A percentile compares a stretch with the other conserved stretches of the same genome.
Conservation (phyloP, 2,329 filamentous ascomycete species). For the Sporothrix inflata region DNA sequence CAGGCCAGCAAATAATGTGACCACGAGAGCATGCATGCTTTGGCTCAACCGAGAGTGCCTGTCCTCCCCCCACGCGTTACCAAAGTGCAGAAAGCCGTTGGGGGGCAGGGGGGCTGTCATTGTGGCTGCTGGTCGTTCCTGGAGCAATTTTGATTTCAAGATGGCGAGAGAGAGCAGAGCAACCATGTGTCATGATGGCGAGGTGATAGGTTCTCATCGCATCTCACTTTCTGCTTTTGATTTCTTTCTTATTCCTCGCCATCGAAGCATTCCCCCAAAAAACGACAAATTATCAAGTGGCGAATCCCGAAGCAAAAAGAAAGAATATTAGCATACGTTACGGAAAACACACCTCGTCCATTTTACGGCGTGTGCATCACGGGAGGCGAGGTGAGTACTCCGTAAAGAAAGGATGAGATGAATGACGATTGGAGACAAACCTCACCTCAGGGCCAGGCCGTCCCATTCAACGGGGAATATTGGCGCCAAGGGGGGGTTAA, state of each 20-base stretch:
- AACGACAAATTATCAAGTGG: not conserved
- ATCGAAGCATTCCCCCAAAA: too few species aligned
- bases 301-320: not conserved
- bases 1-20: constrained; percentile 9
- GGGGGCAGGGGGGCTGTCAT: not conserved
- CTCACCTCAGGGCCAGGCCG: too few species aligned
- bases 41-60: not conserved
- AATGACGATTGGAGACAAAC: too few species aligned
- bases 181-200: not conserved
- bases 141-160: not conserved
- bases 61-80: not conserved
- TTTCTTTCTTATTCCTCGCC: not conserved
- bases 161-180: not conserved
- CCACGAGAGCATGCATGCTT: not conserved
- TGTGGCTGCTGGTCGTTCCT: not conserved
- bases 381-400: not conserved
- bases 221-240: not conserved
- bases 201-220: not conserved
- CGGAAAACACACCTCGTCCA: not conserved
- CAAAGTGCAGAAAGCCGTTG: not conserved
- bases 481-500: not conserved
- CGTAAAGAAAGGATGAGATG: not conserved
- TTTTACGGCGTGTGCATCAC: not conserved
- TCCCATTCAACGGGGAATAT: not conserved
- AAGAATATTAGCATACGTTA: not conserved